Evolutionary conservation across 2,329 filamentous ascomycete genomes (phyloP).

Genomic region (Aspergillus quadrilineatus): DNA sequence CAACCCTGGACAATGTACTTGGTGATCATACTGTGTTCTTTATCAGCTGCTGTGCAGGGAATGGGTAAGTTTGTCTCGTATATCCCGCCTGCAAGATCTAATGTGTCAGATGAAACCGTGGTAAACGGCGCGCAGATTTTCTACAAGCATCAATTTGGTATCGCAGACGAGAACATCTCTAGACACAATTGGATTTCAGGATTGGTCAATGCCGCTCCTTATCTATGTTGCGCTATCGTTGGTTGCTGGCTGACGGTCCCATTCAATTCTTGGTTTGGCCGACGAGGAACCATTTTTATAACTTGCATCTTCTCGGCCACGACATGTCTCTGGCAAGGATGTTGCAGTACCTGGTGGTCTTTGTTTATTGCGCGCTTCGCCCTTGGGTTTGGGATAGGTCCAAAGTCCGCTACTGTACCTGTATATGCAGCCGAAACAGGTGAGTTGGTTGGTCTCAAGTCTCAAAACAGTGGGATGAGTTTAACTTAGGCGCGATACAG

Average conservation of each 20-base stretch:
- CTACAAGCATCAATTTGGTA: constrained; percentile 62
- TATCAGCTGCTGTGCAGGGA: constrained; percentile 68
- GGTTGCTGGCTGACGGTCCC: constrained; percentile 74
- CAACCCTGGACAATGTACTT: constrained; percentile 66
- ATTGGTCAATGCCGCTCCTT: constrained; percentile 58
- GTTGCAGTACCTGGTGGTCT: constrained; percentile 69
- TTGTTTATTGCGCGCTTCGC: constrained; percentile 69
- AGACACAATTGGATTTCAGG: constrained; percentile 61
- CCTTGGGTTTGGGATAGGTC: constrained; percentile 74
- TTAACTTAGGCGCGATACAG: constrained; percentile 21
- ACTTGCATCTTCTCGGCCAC: constrained; percentile 68
- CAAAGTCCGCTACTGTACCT: constrained; percentile 72
- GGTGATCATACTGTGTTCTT: constrained; percentile 65
- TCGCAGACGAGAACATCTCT: constrained; percentile 42
- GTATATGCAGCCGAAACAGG: constrained; percentile 72
- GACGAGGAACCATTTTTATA: constrained; percentile 73
- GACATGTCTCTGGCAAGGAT: constrained; percentile 57
- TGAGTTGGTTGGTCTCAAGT: background rate
- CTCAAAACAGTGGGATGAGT: no score
- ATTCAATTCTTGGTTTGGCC: constrained; percentile 68
- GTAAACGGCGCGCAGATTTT: constrained; percentile 69
- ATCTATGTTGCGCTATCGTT: constrained; percentile 64
- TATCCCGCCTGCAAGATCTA: background rate
- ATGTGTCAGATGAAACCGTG: constrained; percentile 60
- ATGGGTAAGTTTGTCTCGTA: constrained; percentile 48